Percentiles rank a stretch among this genome's conserved stretches.
phyloP scores from a whole-genome alignment of 257 asterid species.

The Perilla frutescens region DNA sequence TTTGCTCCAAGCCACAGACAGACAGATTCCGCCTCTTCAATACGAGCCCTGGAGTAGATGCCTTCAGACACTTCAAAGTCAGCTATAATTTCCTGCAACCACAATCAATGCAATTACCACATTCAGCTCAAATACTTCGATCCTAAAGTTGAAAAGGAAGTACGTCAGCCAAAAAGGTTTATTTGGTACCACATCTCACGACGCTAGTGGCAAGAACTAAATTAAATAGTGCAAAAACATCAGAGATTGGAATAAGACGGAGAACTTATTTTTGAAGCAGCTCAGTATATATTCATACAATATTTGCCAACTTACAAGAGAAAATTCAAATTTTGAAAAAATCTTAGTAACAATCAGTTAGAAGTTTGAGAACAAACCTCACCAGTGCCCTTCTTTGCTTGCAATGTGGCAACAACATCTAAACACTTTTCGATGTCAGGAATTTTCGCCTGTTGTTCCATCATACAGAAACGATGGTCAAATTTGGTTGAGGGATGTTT shows the following conservation, averaged over 20 bases:
- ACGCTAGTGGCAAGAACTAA: not conserved
- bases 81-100: conserved; percentile 70
- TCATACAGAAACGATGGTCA: conserved; percentile 19
- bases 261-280: conserved; percentile 12
- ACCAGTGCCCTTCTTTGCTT: conserved; percentile 76
- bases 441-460: conserved; percentile 72
- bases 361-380: conserved; percentile 71
- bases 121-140: conserved; percentile 10
- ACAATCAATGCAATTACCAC: conserved; percentile 20
- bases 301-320: not conserved
- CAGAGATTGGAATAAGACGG: conserved; percentile 14
- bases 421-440: conserved; percentile 96
- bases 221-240: not conserved
- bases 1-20: conserved; percentile 98
- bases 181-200: not conserved
- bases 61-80: conserved; percentile 99
- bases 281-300: not conserved
- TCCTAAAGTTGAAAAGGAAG: not conserved
- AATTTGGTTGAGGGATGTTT: conserved; percentile 24
- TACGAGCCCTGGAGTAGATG: conserved; percentile 81
- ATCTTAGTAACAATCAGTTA: conserved; percentile 16
- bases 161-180: conserved; percentile 3
- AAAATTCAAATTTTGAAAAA: not conserved
- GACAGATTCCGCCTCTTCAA: conserved; percentile 83
- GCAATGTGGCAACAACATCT: conserved; percentile 77